Evolutionary conservation across 169 alveolate genomes (phyloP).

Genomic region (Plasmodium berghei): DNA sequence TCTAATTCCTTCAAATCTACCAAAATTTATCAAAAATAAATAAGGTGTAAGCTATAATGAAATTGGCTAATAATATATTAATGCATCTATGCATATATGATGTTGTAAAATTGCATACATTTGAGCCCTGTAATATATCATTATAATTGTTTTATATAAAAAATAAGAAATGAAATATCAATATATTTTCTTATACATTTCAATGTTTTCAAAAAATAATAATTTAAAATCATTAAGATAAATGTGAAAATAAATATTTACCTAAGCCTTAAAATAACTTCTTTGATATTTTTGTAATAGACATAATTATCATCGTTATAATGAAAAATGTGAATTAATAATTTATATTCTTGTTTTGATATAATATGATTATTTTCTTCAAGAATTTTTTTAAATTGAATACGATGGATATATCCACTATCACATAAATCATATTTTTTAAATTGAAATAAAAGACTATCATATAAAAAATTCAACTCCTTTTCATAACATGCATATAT

Average conservation of each 20-base stretch:
- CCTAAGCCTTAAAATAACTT: conserved; percentile 47
- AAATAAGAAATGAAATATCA: too few species aligned
- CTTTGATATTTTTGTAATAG: conserved; percentile 46
- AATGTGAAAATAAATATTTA: background rate
- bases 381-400: conserved; percentile 31
- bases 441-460: conserved; percentile 30
- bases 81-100: too few species aligned
- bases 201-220: conserved; percentile 46
- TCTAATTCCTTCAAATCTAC: conserved; percentile 65
- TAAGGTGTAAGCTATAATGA: background rate
- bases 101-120: too few species aligned
- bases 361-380: conserved; percentile 49
- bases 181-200: conserved; percentile 2
- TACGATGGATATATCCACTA: conserved; percentile 67
- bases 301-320: conserved; percentile 72
- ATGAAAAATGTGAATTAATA: conserved; percentile 28
- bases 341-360: conserved; percentile 72
- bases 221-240: conserved; percentile 52
- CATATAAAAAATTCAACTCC: conserved; percentile 60
- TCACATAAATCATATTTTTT: conserved; percentile 41
- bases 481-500: conserved; percentile 65
- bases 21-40: background rate
- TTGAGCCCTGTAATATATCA: too few species aligned
- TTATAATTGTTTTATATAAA: too few species aligned
- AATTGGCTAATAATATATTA: too few species aligned